A percentile compares a stretch with the other conserved stretches of the same genome.
These are phyloP conservation scores for Rhynchospora pubera DNA, from an alignment of 176 grass and related monocot species.

Conservation along the genomic window DNA sequence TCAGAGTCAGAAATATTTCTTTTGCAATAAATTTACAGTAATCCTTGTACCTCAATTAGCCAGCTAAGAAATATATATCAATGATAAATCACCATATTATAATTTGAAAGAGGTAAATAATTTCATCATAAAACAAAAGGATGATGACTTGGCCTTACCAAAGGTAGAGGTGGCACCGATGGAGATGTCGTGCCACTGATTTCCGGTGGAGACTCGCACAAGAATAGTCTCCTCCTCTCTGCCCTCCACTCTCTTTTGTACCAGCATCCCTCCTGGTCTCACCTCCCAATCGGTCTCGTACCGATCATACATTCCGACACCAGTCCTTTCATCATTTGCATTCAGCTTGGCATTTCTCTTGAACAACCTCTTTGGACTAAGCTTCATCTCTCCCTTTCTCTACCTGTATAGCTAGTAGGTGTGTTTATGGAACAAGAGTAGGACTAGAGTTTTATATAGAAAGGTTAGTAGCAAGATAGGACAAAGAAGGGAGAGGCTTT, in stretches of 20 bases:
- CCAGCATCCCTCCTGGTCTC: constrained; percentile 75
- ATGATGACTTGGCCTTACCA: constrained; percentile 23
- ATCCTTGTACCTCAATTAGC: neutral
- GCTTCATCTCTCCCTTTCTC: constrained; percentile 53
- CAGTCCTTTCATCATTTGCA: constrained; percentile 23
- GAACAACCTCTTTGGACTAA: constrained; percentile 70
- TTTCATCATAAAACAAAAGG: neutral
- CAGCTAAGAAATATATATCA: neutral
- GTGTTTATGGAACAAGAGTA: neutral
- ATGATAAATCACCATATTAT: neutral
- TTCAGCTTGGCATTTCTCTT: constrained; percentile 39
- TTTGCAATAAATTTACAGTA: neutral
- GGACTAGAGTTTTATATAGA: neutral
- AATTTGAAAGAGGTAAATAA: neutral
- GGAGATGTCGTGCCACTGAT: constrained; percentile 65
- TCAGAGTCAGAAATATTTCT: neutral
- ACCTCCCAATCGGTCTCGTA: constrained; percentile 66
- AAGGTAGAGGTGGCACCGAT: constrained; percentile 65
- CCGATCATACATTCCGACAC: constrained; percentile 37
- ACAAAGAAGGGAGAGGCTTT: constrained; percentile 29
- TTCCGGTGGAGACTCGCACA: constrained; percentile 34
- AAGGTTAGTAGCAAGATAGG: constrained; percentile 24
- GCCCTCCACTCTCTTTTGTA: constrained; percentile 55
- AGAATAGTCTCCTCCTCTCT: constrained; percentile 29
- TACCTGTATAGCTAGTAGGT: constrained; percentile 6